Base-by-base conservation (phyloP, 129 eudicot genomes). In the Flaveria trinervia region DNA sequence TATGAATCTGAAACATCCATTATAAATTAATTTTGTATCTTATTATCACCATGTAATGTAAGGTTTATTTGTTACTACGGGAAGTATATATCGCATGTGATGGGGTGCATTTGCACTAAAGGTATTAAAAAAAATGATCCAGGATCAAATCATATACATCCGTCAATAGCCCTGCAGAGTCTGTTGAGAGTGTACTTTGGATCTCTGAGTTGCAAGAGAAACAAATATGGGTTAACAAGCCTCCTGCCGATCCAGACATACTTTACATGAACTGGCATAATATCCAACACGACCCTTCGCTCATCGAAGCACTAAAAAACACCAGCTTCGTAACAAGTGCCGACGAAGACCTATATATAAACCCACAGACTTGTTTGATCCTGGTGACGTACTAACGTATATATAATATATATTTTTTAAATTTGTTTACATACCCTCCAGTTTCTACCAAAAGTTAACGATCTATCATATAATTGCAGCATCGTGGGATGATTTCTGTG, bases 261-360 rank as follows among this genome's bases (percentile, higher is more conserved):
- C 71, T 88, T 25, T 84, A 88, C 65, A 84, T 57, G 30, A 88
- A 90, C 68, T 86, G 96, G 96, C 79, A 84, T 48, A 88, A 84
- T 41, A 88, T 90, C 44, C 89, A 88, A 71, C 73, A 54, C 57
- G 91, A 86, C 68, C 81, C 88, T 60, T 84, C 88, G 4, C 73
- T 88, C 17, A 36, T 88, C 81, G 91, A 88, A 80, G 86, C 84
- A 64, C 79, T 90, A 59, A 90, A 80, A 81, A 86, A 88, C 75
- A 84, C 93, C 48, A 77, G 67, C 39, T 90, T 90, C 78, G 93
- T 90, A 68, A 20, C 5, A 68, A 12, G 36, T 68, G 36, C 2
- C 20, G 33, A 2, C 9, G 49, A 25, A 30, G 5, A 33, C 20
- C 13, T 65, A 65, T 65, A 65, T 65, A 33, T 16, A 65, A 33